Evolutionary conservation across 2,329 filamentous ascomycete genomes (phyloP), one percentile per base, ranked within the genome.

Genomic region (Alternaria gaisen): DNA sequence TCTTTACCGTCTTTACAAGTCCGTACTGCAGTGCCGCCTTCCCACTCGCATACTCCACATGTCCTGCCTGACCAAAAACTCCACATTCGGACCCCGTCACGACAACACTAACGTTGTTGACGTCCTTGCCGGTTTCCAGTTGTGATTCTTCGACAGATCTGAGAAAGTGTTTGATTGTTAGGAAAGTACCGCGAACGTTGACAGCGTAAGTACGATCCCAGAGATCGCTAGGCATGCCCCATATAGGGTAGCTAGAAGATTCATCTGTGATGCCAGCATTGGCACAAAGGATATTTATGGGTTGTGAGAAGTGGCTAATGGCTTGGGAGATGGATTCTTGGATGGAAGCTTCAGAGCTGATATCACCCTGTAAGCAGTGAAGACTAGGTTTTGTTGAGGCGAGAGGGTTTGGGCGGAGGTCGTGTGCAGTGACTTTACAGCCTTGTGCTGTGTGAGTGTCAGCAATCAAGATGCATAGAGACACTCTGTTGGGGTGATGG

Each of bases 121-220:
- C 60, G 60, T 84, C 81, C 34, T 70, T 69, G 1, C 78, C 76
- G 2, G 60, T 63, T 22, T 80, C 36, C 5, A 5, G 67, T 63
- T 86, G 84, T 3, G 70, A 60, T 4, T 68, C 61, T 14, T 81
- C 77, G 0, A 83, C 80, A 1, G 75, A 72, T 32, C 75, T 80
- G 6, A 87, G 73, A 70, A 86, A 87, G 60, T 86, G 83, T 66
- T 87, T 87, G 70, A 87, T 83, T 0, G 83, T 84, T 3, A 87
- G 75, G 62, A 85, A 87, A 2, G 83, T 85, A 5, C 83, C 84
- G 16, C 83, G 80, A 16, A 83, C 79, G 62, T 86, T 86, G 22
- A 80, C 79, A 22, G 77, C 75, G 64, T 86, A 85, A 1, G 81
- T 81, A 55, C 81, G 80, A 52, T 86, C 83, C 85, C 84, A 87